Evolutionary conservation across 2,329 filamentous ascomycete species (phyloP).

Genomic region (Ilyonectria robusta): DNA sequence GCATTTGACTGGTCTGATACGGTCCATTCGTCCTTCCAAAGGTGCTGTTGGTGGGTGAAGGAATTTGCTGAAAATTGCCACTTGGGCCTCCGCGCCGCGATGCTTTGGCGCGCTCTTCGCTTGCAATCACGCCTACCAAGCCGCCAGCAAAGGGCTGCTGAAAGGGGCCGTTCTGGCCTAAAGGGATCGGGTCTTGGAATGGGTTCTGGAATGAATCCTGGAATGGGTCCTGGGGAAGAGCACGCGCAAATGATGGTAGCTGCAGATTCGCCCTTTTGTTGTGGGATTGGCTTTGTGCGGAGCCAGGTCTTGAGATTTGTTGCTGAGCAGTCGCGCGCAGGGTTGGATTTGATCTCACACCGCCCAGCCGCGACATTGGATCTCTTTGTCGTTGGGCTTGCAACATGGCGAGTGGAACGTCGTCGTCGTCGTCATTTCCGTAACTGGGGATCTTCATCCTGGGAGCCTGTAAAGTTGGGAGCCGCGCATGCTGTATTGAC

Average conservation of each 20-base stretch:
- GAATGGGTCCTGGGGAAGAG: constrained; percentile 39
- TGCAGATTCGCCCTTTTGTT: constrained; percentile 16
- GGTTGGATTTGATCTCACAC: constrained; percentile 35
- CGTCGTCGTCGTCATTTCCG: constrained; percentile 31
- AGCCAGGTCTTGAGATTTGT: constrained; percentile 31
- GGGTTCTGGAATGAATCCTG: constrained; percentile 8
- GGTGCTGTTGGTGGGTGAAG: constrained; percentile 25
- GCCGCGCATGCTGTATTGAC: constrained; percentile 13
- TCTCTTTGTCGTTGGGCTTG: constrained; percentile 11
- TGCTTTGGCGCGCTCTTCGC: constrained; percentile 32
- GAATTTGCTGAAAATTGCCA: constrained; percentile 32
- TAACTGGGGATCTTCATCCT: constrained; percentile 16
- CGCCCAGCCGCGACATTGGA: constrained; percentile 14
- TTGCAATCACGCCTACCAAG: constrained; percentile 35
- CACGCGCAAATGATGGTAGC: constrained; percentile 32
- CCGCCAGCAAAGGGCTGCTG: constrained; percentile 29
- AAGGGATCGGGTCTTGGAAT: not conserved
- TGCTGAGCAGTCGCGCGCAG: constrained; percentile 29
- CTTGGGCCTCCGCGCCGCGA: constrained; percentile 28
- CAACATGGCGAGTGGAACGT: constrained; percentile 34
- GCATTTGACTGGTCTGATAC: constrained; percentile 20
- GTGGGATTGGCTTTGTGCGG: constrained; percentile 20
- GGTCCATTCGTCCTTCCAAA: constrained; percentile 16
- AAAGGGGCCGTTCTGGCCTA: not conserved
- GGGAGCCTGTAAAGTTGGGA: constrained; percentile 14